Evolutionary conservation across 2,329 filamentous ascomycete species (phyloP).

Genomic region (Aspergillus felis): DNA sequence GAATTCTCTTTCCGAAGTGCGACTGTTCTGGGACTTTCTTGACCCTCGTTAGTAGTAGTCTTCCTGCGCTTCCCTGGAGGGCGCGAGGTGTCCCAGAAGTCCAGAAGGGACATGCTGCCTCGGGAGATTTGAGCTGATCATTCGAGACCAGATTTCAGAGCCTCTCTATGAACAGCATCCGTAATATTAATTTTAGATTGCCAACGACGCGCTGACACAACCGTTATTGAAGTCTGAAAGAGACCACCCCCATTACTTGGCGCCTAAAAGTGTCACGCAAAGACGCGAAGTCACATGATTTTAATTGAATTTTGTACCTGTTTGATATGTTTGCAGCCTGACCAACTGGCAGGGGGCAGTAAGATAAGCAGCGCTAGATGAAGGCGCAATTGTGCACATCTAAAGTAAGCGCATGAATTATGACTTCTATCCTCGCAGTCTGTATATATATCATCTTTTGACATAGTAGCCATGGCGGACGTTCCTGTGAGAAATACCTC

Average conservation of each 20-base stretch:
- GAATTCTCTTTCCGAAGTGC: constrained; percentile 6
- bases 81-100: constrained; percentile 34
- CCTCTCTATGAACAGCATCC: not conserved
- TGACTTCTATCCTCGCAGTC: not conserved
- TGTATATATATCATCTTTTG: not conserved
- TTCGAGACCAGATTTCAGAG: not conserved
- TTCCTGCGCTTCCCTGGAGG: constrained; percentile 30
- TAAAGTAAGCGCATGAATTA: not conserved
- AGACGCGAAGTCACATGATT: constrained; percentile 15
- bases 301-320: not conserved
- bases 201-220: not conserved
- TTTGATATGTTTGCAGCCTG: constrained; percentile 17
- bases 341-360: not conserved
- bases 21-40: not conserved
- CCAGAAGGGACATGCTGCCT: constrained; percentile 31
- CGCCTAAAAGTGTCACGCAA: constrained; percentile 1
- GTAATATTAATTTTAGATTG: not conserved
- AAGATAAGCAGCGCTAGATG: not conserved
- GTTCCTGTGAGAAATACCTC: not conserved
- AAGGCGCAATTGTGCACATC: not conserved
- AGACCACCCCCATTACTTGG: not conserved
- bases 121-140: constrained; percentile 5
- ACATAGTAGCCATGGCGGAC: not conserved
- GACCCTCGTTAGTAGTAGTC: constrained; percentile 12
- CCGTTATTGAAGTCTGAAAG: not conserved